These are phyloP conservation scores for Epichloe amarillans DNA, from an alignment of 2,329 filamentous ascomycete genomes.

Conservation along the genomic window DNA sequence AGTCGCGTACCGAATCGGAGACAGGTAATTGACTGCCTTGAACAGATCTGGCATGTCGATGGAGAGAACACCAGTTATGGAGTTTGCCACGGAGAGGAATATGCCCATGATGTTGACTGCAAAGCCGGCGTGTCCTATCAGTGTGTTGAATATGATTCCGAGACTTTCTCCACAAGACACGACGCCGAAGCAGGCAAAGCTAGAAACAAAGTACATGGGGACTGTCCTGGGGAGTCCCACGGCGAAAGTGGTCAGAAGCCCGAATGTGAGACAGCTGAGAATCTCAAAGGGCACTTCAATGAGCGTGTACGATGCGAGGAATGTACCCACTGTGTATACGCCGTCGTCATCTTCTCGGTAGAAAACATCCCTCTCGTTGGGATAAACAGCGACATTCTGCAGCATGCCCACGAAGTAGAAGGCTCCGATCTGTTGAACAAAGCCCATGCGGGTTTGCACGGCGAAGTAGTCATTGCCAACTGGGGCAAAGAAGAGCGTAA, in stretches of 20 bases:
- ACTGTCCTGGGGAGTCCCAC: slow-evolving; percentile 50
- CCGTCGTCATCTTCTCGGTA: slow-evolving; percentile 64
- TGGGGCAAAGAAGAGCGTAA: slow-evolving; percentile 59
- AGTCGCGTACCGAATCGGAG: slow-evolving; percentile 56
- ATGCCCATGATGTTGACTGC: slow-evolving; percentile 61
- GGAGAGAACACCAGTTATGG: slow-evolving; percentile 59
- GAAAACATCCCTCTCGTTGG: slow-evolving; percentile 59
- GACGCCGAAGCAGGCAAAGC: slow-evolving; percentile 59
- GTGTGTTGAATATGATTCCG: slow-evolving; percentile 69
- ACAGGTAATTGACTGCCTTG: slow-evolving; percentile 56
- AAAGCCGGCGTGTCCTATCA: slow-evolving; percentile 62
- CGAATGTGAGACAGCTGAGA: slow-evolving; percentile 50
- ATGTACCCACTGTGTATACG: slow-evolving; percentile 57
- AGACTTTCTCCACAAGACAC: slow-evolving; percentile 63
- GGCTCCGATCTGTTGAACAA: slow-evolving; percentile 57
- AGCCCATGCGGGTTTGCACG: slow-evolving; percentile 61
- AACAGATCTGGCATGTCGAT: slow-evolving; percentile 56
- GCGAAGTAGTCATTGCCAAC: slow-evolving; percentile 54
- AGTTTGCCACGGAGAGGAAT: slow-evolving; percentile 55
- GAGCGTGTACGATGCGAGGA: slow-evolving; percentile 55
- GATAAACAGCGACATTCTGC: slow-evolving; percentile 65
- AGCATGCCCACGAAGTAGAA: slow-evolving; percentile 69
- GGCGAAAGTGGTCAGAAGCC: slow-evolving; percentile 48
- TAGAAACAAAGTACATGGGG: slow-evolving; percentile 52
- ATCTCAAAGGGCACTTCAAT: slow-evolving; percentile 63